phyloP scores from a whole-genome alignment of 257 asterid genomes.

The Solanum appendiculatum region DNA sequence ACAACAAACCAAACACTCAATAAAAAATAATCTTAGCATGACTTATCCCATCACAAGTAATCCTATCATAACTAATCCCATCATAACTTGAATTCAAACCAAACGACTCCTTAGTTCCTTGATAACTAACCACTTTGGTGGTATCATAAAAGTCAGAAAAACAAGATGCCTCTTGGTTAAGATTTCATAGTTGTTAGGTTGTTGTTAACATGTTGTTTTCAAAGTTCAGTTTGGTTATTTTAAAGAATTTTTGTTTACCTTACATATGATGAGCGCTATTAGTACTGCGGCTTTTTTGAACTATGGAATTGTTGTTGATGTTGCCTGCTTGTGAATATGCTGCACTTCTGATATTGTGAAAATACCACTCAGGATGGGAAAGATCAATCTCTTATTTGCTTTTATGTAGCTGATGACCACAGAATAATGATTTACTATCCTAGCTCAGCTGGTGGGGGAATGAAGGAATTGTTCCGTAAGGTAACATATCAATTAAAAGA shows the following conservation, averaged over 20 bases:
- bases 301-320: background rate
- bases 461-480: conserved; percentile 96
- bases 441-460: conserved; percentile 98
- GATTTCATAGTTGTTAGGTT: background rate
- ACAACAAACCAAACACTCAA: too few relatives aligned
- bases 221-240: background rate
- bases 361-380: background rate
- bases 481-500: conserved; percentile 20
- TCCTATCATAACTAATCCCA: too few relatives aligned
- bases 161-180: background rate
- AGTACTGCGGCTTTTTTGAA: background rate
- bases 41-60: too few relatives aligned
- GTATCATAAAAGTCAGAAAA: background rate
- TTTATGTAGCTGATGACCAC: conserved; percentile 87
- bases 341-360: background rate
- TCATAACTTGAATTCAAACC: too few relatives aligned
- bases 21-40: too few relatives aligned
- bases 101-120: too few relatives aligned
- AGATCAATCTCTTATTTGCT: conserved; percentile 12
- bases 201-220: background rate
- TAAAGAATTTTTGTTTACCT: background rate
- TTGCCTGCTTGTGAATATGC: background rate
- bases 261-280: background rate
- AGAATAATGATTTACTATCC: conserved; percentile 96
- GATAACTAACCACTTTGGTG: background rate